phyloP scores from a whole-genome alignment of 306 rosid genomes.

The Carpinus fangiana region DNA sequence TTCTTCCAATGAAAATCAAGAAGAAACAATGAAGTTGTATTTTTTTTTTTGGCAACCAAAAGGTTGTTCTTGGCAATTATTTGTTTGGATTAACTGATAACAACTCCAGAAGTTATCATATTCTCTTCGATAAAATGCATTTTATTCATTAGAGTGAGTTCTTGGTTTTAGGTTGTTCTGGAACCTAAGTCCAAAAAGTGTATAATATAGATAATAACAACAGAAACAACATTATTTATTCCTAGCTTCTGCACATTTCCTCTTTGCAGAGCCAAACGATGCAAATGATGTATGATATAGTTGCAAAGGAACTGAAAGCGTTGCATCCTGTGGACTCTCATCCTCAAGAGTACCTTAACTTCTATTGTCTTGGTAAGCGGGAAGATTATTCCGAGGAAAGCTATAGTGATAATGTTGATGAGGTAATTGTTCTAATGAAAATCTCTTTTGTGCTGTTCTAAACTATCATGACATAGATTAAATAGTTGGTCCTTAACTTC shows the following conservation, averaged over 20 bases:
- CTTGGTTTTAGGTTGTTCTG: neutral
- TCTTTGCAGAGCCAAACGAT: conserved; percentile 75
- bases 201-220: neutral
- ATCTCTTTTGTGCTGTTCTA: conserved; percentile 6
- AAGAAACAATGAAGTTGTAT: neutral
- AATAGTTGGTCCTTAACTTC: neutral
- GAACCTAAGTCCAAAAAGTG: neutral
- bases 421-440: conserved; percentile 46
- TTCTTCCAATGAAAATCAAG: neutral
- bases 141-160: neutral
- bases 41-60: neutral
- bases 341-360: conserved; percentile 85
- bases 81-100: neutral
- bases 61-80: neutral
- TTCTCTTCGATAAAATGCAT: neutral
- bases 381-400: conserved; percentile 51
- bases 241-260: conserved; percentile 24
- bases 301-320: conserved; percentile 62
- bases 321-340: conserved; percentile 35
- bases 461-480: conserved; percentile 5
- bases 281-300: conserved; percentile 72
- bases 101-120: neutral
- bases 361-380: conserved; percentile 94
- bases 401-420: conserved; percentile 33
- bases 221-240: conserved; percentile 3